These are phyloP conservation scores for Ascodesmis nigricans DNA, from an alignment of 495 filamentous ascomycete species.

Conservation along the genomic window DNA sequence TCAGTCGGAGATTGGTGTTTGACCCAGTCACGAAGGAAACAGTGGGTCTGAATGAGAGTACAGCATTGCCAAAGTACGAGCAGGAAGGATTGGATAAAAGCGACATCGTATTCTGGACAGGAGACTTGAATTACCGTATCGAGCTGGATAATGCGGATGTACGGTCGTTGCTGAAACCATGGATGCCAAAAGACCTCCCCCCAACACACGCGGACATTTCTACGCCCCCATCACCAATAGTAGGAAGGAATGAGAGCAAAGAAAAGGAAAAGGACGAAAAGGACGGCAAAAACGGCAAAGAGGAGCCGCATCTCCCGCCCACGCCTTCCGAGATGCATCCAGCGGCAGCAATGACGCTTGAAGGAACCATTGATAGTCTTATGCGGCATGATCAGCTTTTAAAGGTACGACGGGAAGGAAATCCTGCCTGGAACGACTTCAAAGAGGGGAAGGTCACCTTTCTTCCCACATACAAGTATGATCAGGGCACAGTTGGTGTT, in stretches of 20 bases:
- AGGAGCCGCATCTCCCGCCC: constrained; percentile 5
- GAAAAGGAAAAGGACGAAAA: background rate
- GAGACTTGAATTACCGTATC: constrained; percentile 87
- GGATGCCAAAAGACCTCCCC: constrained; percentile 20
- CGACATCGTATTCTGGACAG: constrained; percentile 90
- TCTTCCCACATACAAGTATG: constrained; percentile 88
- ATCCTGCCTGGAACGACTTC: constrained; percentile 82
- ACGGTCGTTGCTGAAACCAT: constrained; percentile 39
- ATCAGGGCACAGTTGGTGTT: constrained; percentile 73
- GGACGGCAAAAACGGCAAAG: background rate
- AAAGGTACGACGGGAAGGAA: constrained; percentile 46
- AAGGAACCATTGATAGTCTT: constrained; percentile 66
- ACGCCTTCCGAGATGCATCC: constrained; percentile 11
- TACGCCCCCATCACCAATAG: constrained; percentile 5
- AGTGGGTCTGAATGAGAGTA: constrained; percentile 23
- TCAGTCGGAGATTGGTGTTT: constrained; percentile 50
- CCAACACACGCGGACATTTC: constrained; percentile 12
- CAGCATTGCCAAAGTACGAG: constrained; percentile 23
- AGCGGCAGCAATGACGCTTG: constrained; percentile 33
- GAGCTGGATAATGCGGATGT: constrained; percentile 85
- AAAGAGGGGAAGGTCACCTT: constrained; percentile 73
- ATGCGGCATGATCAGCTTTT: constrained; percentile 77
- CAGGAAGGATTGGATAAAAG: constrained; percentile 63
- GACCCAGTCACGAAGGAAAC: constrained; percentile 39
- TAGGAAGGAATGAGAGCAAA: constrained; percentile 5